Evolutionary conservation across 163 green algal species (phyloP), one percentile per base, ranked within the genome.

Genomic region (Scenedesmus sp.): DNA sequence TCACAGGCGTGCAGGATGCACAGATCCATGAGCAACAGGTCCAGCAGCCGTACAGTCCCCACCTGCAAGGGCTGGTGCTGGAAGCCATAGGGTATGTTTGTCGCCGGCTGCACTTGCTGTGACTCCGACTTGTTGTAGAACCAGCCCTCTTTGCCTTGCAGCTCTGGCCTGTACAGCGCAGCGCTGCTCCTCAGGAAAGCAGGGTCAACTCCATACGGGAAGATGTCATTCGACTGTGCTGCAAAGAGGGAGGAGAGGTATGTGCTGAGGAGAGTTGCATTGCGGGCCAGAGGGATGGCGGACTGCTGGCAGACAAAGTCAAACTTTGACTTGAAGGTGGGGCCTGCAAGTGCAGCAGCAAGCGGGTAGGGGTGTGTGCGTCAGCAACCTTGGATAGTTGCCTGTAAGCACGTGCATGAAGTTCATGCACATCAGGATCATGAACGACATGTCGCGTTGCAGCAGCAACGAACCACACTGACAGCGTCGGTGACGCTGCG

Each of bases 141-240:
- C 86, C 81, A 88, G 46, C 42, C 37, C n/a, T 86, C 73, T 0
- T 51, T 18, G 10, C 73, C 82, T 0, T 81, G 40, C 35, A 95
- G 87, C 72, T 93, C 89, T 4, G 88, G 83, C 7, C 83, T 89
- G 85, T 93, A 94, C 51, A 95, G 79, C 3, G 81, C 35, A 7
- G 89, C 87, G 35, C 90, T 93, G 70, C 88, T 94, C 30, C 93
- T 73, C 0, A 95, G 81, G 73, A 95, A 94, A 0, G 92, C 85
- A 30, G 93, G 93, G 78, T 95, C 93, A 3, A 93, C 86, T 5
- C 91, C 93, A 42, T 95, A 95, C 0, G 93, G 93, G 24, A 79
- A 80, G 0, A 90, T 6, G 20, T 53, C 80, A 56, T 90, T 81
- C 26, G 79, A 72, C 3, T 85, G 49, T 46, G 24, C 73, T 33